Evolutionary conservation across 768 basidiomycete genomes (phyloP).

Genomic region (Naganishia onofrii): DNA sequence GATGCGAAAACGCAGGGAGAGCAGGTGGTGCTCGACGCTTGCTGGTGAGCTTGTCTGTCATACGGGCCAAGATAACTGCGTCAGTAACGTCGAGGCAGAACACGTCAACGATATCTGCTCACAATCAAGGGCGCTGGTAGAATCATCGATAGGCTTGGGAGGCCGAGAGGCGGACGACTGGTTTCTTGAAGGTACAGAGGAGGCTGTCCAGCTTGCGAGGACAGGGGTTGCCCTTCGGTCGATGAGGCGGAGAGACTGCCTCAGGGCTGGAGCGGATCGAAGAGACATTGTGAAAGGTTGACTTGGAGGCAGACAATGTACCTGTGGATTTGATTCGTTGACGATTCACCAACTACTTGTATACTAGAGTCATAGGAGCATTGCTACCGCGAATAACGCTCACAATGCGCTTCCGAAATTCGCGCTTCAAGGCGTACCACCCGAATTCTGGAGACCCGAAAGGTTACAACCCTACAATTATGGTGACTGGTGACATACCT

Average conservation of each 20-base stretch:
- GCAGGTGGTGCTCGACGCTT: slow-evolving; percentile 63
- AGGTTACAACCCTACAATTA: too few relatives aligned
- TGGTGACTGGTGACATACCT: too few relatives aligned
- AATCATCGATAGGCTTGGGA: slow-evolving; percentile 72
- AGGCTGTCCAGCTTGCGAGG: not conserved
- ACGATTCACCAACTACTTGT: too few relatives aligned
- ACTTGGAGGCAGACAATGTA: not conserved
- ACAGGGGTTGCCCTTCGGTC: slow-evolving; percentile 13
- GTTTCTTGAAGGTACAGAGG: not conserved
- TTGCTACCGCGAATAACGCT: too few relatives aligned
- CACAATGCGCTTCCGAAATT: not conserved
- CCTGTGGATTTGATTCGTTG: not conserved
- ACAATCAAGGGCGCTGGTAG: slow-evolving; percentile 87
- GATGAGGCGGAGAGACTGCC: slow-evolving; percentile 15
- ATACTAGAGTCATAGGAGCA: not conserved
- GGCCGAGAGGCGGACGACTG: slow-evolving; percentile 29
- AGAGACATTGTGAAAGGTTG: not conserved
- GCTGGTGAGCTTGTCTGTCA: slow-evolving; percentile 46
- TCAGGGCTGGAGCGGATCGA: slow-evolving; percentile 9
- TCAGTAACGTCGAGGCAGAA: not conserved
- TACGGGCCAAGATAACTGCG: not conserved
- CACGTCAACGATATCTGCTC: slow-evolving; percentile 29
- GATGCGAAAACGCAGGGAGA: slow-evolving; percentile 79
- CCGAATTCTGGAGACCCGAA: slow-evolving; percentile 1
- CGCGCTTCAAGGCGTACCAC: not conserved